Base-by-base conservation (phyloP, 2,329 filamentous ascomycete genomes). In the Diplodia intermedia region DNA sequence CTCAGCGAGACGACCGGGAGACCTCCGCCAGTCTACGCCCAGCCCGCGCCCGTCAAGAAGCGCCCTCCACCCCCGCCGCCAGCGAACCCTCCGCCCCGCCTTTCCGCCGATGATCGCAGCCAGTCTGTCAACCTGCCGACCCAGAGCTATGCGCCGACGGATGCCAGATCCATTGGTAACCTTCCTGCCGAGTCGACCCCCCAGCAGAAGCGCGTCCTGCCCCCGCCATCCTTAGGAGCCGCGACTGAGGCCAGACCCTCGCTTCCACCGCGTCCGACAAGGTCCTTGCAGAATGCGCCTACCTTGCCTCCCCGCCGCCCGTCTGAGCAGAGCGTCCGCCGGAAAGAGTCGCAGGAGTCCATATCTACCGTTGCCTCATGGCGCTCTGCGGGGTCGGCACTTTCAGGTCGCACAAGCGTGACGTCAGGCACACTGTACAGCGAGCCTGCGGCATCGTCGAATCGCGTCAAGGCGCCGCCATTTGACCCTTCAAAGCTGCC, bases 401-500 rank as follows among this genome's bases (percentile, higher is more conserved):
- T 79, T 9, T 86, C 85, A 1, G 80, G 80, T 47, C 81, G 80
- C 62, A 79, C 81, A 29, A 81, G 77, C 43, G 76, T 77, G 31
- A 79, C 75, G 43, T 63, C 60, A 33, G 70, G 72, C 65, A 77
- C 73, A n/a, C 76, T 77, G 75, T 72, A 43, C 73, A 75, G 47
- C 77, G 73, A 43, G 73, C 75, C 38, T 76, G 74, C 68, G 76
- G 70, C 29, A 74, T 77, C 29, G 77, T 75, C 23, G 70, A 74
- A 47, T 71, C 76, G 29, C 76, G 78, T 85, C 57, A 82, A 83
- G 72, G 85, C 87, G 6, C 87, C 88, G 11, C 83, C 83, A 56
- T 89, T 84, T 77, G 85, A 86, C 69, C 83, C 86, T 60, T 76
- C 82, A 15, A 81, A 82, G 47, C 76, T 89, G 11, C 87, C 87